These are phyloP conservation scores for Phytophthora citrophthora DNA, from an alignment of 352 stramenopile species.

Conservation along the genomic window DNA sequence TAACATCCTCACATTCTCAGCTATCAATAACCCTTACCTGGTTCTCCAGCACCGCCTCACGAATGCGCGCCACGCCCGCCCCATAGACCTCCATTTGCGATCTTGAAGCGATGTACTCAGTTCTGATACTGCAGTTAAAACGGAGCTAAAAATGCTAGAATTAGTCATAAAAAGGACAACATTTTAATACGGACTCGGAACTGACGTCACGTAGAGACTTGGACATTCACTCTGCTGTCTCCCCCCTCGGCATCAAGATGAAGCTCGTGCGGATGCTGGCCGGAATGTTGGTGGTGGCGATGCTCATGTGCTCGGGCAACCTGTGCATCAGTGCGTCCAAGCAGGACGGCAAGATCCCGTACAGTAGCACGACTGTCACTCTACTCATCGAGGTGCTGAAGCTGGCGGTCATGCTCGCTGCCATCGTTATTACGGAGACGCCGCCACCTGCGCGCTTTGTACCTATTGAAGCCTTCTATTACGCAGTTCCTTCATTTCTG, in stretches of 20 bases:
- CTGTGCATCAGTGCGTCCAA: conserved; percentile 90
- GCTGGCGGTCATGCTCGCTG: conserved; percentile 53
- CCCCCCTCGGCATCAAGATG: conserved; percentile 15
- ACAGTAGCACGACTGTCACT: conserved; percentile 86
- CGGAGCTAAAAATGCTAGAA: neutral
- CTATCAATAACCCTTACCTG: conserved; percentile 36
- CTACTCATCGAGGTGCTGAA: conserved; percentile 89
- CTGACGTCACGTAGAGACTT: conserved; percentile 30
- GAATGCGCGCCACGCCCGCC: conserved; percentile 62
- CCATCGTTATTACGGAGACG: conserved; percentile 50
- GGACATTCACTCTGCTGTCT: neutral
- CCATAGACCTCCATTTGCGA: conserved; percentile 67
- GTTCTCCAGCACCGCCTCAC: conserved; percentile 66
- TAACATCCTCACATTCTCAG: neutral
- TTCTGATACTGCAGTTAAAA: conserved; percentile 1
- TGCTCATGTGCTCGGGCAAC: conserved; percentile 82
- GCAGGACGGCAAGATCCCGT: conserved; percentile 70
- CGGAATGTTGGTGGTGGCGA: conserved; percentile 69
- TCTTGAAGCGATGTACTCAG: conserved; percentile 22
- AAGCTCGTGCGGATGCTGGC: conserved; percentile 56
- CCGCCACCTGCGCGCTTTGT: conserved; percentile 50
- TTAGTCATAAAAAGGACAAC: neutral
- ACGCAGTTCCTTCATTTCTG: conserved; percentile 84
- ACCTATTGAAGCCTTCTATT: conserved; percentile 66
- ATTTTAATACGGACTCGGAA: neutral